A percentile compares a stretch with the other conserved stretches of the same genome.
Conservation (phyloP, 1,139 yeast genomes). For the Candida tropicalis region DNA sequence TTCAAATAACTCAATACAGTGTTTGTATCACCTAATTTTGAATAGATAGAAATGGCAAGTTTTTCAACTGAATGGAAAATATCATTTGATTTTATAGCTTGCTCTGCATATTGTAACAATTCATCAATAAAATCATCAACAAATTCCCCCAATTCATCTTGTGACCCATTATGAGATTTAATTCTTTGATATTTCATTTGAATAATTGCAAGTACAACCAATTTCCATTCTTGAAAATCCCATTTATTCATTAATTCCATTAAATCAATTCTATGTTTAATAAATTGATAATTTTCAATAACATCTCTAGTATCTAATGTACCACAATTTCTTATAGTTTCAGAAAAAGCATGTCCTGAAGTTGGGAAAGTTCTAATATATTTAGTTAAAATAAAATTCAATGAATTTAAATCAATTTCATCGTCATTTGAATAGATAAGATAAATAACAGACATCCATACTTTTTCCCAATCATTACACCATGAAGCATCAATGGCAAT, state of each 20-base stretch:
- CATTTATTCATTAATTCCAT: slow-evolving; percentile 22
- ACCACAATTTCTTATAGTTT: slow-evolving; percentile 27
- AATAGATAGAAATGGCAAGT: slow-evolving; percentile 33
- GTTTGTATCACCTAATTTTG: slow-evolving; percentile 24
- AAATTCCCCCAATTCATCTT: slow-evolving; percentile 12
- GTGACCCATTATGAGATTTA: slow-evolving; percentile 9
- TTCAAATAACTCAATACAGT: slow-evolving; percentile 31
- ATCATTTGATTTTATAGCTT: slow-evolving; percentile 35
- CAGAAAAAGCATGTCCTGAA: slow-evolving; percentile 32
- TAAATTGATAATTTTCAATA: neutral
- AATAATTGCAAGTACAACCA: slow-evolving; percentile 32
- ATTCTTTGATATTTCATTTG: slow-evolving; percentile 19
- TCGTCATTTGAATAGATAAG: slow-evolving; percentile 8
- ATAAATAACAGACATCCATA: slow-evolving; percentile 31
- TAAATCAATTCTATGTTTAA: slow-evolving; percentile 17
- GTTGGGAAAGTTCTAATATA: slow-evolving; percentile 27
- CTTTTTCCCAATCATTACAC: slow-evolving; percentile 22
- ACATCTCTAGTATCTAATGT: neutral
- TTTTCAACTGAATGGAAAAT: slow-evolving; percentile 47
- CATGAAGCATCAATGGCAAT: slow-evolving; percentile 14
- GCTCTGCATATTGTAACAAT: slow-evolving; percentile 15
- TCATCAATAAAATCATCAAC: slow-evolving; percentile 17
- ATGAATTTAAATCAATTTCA: slow-evolving; percentile 8
- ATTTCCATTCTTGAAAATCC: slow-evolving; percentile 39
- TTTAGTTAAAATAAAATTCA: slow-evolving; percentile 20